Evolutionary conservation across 306 rosid genomes (phyloP), one percentile per base, ranked within the genome.

Genomic region (Cyamopsis tetragonoloba): DNA sequence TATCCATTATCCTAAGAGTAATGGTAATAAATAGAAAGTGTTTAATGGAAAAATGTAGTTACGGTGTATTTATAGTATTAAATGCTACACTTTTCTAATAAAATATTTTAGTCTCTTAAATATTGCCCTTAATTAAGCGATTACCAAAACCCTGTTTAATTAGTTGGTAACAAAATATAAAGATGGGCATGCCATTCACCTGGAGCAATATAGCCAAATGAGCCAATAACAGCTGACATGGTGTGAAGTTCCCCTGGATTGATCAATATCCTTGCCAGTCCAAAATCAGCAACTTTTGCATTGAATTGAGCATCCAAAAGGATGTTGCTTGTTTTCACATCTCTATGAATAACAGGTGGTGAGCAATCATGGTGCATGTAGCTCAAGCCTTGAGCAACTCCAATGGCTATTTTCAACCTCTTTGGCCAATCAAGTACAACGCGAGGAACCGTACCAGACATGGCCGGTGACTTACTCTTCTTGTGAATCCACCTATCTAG

Each of bases 211-310:
- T 75, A 75, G 49, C 80, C 80, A 30, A 75, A 75, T 68, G 80
- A 59, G 24, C 80, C 80, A 20, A 71, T 71, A 30, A 75, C 80
- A 49, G 70, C 20, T 22, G 80, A 75, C 80, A 68, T 68, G 32
- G 70, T 75, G 50, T 65, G 56, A n/a, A 60, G 48, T 50, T 75
- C 64, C 39, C 32, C 80, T 2, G 80, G 75, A 31, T 68, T 75
- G 70, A 49, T 4, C 43, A 75, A 61, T 51, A 75, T 59, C 50
- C 38, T 75, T 0, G 80, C 80, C 4, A 75, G 49, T 3, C 80
- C 80, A 54, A 75, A 75, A 68, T 75, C 80, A 38, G 75, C 80
- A 59, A 75, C 80, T 75, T 75, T 75, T 60, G 80, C 80, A 51
- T 68, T 75, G 75, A 75, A 75, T 15, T 75, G 57, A 50, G 70